A percentile compares a stretch with the other conserved stretches of the same genome.
phyloP scores from a whole-genome alignment of 495 filamentous ascomycete species.

The Penicillium silybi region DNA sequence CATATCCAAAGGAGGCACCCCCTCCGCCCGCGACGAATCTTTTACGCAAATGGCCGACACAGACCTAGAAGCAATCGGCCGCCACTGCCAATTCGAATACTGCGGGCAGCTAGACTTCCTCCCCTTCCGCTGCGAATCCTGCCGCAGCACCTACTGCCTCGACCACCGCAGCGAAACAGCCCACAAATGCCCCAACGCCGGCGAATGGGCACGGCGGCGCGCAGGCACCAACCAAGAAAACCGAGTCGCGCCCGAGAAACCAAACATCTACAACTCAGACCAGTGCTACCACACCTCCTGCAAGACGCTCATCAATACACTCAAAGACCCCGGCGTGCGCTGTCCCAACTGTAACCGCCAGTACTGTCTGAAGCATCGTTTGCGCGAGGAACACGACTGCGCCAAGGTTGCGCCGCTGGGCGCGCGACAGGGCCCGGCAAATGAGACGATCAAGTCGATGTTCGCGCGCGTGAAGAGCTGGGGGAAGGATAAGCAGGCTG shows the following conservation, averaged over 20 bases:
- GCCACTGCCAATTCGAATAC: slow-evolving; percentile 85
- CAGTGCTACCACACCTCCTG: slow-evolving; percentile 73
- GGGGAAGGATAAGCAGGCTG: slow-evolving; percentile 58
- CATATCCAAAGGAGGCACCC: slow-evolving; percentile 19
- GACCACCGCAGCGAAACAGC: slow-evolving; percentile 87
- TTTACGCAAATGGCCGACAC: slow-evolving; percentile 57
- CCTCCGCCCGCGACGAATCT: slow-evolving; percentile 15
- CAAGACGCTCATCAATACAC: slow-evolving; percentile 82
- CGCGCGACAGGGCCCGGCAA: slow-evolving; percentile 39
- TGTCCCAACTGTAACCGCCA: slow-evolving; percentile 75
- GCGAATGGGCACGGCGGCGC: slow-evolving; percentile 77
- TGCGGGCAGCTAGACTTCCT: slow-evolving; percentile 96
- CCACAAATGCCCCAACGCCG: slow-evolving; percentile 75
- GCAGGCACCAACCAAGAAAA: slow-evolving; percentile 32
- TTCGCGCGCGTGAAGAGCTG: slow-evolving; percentile 62
- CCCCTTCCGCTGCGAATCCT: slow-evolving; percentile 91
- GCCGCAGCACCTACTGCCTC: slow-evolving; percentile 81
- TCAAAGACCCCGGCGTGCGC: slow-evolving; percentile 71
- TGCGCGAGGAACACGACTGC: slow-evolving; percentile 88
- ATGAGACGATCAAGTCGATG: slow-evolving; percentile 53
- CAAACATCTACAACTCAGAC: slow-evolving; percentile 56
- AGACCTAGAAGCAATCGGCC: slow-evolving; percentile 80
- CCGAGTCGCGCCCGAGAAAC: slow-evolving; percentile 37
- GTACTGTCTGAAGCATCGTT: slow-evolving; percentile 90
- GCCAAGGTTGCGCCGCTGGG: slow-evolving; percentile 63